These are phyloP conservation scores for Brettanomyces anomalus DNA, from an alignment of 805 yeast genomes.

Conservation along the genomic window DNA sequence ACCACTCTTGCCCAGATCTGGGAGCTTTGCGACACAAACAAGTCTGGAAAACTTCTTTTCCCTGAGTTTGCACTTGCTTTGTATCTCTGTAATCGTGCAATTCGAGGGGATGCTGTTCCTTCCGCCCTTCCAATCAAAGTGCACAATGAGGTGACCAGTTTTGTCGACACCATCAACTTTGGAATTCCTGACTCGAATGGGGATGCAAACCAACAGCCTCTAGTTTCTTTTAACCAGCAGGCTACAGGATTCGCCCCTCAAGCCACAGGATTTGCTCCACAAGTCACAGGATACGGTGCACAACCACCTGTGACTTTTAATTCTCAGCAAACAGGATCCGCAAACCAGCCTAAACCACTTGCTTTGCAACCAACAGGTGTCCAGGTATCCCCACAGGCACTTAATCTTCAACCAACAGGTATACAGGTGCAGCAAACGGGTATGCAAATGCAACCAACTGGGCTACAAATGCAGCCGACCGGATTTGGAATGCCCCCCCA, in stretches of 20 bases:
- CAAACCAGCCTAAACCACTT: conserved; percentile 9
- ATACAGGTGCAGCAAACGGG: conserved; percentile 40
- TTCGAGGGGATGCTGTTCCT: conserved; percentile 76
- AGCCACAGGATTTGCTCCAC: conserved; percentile 37
- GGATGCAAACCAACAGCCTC: too few species aligned
- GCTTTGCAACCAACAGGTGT: conserved; percentile 14
- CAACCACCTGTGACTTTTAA: conserved; percentile 18
- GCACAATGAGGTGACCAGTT: conserved; percentile 76
- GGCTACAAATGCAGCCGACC: conserved; percentile 43
- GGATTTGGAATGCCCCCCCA: conserved; percentile 18
- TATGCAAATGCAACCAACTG: conserved; percentile 30
- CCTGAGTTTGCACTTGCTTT: conserved; percentile 93
- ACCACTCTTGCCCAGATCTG: conserved; percentile 76
- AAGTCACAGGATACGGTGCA: conserved; percentile 50
- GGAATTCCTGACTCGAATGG: conserved; percentile 29
- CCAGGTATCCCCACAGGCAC: conserved; percentile 6
- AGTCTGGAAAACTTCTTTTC: conserved; percentile 75
- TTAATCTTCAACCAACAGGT: conserved; percentile 32
- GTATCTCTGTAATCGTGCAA: conserved; percentile 71
- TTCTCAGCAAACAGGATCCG: conserved; percentile 24
- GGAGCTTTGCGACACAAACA: conserved; percentile 84
- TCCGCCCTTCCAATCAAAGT: conserved; percentile 59
- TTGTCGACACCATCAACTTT: conserved; percentile 83
- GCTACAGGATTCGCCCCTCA: conserved; percentile 32
- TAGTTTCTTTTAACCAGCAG: neutral